phyloP scores from a whole-genome alignment of 805 yeast genomes.

The Wickerhamomyces bovis region DNA sequence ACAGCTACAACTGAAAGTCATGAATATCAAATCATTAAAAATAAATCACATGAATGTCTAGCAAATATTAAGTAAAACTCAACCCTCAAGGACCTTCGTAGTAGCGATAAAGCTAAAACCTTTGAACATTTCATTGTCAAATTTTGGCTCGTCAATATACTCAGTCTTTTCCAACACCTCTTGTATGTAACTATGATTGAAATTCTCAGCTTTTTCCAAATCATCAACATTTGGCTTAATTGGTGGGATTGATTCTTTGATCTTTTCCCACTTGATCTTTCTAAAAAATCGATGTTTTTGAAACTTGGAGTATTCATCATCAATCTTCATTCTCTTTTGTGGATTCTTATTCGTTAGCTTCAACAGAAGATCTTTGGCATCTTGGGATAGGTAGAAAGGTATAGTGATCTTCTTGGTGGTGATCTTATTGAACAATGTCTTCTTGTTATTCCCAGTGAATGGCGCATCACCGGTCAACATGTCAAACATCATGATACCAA shows the following conservation, averaged over 20 bases:
- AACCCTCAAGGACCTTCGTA: constrained; percentile 28
- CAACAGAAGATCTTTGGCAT: constrained; percentile 67
- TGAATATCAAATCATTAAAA: too few relatives aligned
- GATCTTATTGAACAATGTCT: constrained; percentile 63
- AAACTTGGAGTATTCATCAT: constrained; percentile 33
- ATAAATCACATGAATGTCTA: too few relatives aligned
- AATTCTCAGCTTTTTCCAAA: constrained; percentile 76
- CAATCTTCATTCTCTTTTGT: constrained; percentile 55
- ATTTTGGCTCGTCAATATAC: background rate
- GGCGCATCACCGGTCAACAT: constrained; percentile 81
- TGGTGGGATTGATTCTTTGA: constrained; percentile 56
- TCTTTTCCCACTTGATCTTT: constrained; percentile 58
- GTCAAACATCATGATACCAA: constrained; percentile 76
- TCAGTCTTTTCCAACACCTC: constrained; percentile 29
- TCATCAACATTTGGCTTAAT: constrained; percentile 69
- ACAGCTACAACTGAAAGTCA: too few relatives aligned
- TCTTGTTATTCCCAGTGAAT: constrained; percentile 69
- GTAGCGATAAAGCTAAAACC: constrained; percentile 43
- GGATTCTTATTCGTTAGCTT: constrained; percentile 67
- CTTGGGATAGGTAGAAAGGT: constrained; percentile 66
- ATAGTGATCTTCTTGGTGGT: constrained; percentile 52
- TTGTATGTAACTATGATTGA: constrained; percentile 66
- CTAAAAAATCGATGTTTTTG: constrained; percentile 71
- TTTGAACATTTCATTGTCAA: constrained; percentile 26
- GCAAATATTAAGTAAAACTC: constrained; percentile 1